phyloP scores from a whole-genome alignment of 768 basidiomycete genomes.

The Boletus barrowsii region DNA sequence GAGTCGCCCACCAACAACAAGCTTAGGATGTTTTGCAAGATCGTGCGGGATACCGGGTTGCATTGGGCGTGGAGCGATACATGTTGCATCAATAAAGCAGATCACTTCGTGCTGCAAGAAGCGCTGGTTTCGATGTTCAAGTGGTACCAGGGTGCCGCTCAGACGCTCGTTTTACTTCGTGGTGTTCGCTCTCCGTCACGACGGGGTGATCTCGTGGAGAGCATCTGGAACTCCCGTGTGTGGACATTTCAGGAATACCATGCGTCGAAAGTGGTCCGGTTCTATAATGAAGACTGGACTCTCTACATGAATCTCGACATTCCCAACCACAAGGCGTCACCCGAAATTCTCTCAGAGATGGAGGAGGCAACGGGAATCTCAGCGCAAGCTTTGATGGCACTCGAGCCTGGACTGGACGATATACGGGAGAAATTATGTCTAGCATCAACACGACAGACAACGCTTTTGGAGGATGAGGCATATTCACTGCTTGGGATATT shows the following conservation, averaged over 20 bases:
- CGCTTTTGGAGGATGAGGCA: background rate
- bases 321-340: background rate
- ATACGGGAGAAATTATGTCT: background rate
- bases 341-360: too few species aligned
- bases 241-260: background rate
- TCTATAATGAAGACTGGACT: too few species aligned
- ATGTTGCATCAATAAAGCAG: background rate
- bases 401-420: background rate
- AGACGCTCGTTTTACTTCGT: background rate
- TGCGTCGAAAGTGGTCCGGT: background rate
- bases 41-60: background rate
- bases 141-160: background rate
- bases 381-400: too few species aligned
- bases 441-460: background rate
- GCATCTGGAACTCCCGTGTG: background rate
- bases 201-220: background rate
- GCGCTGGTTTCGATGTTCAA: background rate
- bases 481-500: background rate
- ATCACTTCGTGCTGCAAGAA: background rate
- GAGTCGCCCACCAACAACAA: background rate
- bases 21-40: background rate
- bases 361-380: too few species aligned
- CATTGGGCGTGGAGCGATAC: background rate
- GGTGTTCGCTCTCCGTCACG: background rate
- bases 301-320: background rate